Base-by-base conservation (phyloP, 495 filamentous ascomycete species). In the Pseudoneurospora amorphoporcata region DNA sequence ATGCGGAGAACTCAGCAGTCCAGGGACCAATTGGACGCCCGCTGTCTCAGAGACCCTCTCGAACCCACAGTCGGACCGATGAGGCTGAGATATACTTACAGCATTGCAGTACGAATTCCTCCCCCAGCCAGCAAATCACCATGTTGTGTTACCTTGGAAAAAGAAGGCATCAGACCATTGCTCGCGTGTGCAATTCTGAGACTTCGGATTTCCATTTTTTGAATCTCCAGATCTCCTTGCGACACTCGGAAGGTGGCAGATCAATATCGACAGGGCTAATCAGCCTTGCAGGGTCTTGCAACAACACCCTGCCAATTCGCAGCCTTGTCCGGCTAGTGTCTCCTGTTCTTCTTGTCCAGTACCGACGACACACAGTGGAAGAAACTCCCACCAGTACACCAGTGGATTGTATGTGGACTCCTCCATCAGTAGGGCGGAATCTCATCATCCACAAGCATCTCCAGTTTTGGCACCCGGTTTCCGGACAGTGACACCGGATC, bases 61-160 rank as follows among this genome's bases (percentile, higher is more conserved):
- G 4, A 14, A 43, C 68, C 72, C 75, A 76, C 69, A 80, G 69
- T 80, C 77, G 79, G 79, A 58, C 79, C 79, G 79, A 80, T 73
- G 71, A 80, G 79, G 79, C 79, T 80, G 71, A 35, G 14, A 65
- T 65, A 35, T 35, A 32, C 53, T 61, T 61, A 3, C 53, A 61
- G 53, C 53, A 53, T 53, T 53, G 1, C 19, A 29, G 45, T 53
- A 29, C 45, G 19, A 29, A 53, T 14, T 23, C 45, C 19, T 6
- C 19, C 23, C n/a, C 42, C 45, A 29, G 45, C 9, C 45, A 53
- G 9, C 17, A 53, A 53, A 53, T 19, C 45, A 53, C 45, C 3
- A 53, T 53, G 45, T 12, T 8, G 53, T 35, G 29, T 65, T 65
- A 65, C 53, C 29, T 58, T 65, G 53, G 53, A 65, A 65, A 65